Conservation (phyloP, 2,329 filamentous ascomycete genomes). For the Penicillium verrucosum region DNA sequence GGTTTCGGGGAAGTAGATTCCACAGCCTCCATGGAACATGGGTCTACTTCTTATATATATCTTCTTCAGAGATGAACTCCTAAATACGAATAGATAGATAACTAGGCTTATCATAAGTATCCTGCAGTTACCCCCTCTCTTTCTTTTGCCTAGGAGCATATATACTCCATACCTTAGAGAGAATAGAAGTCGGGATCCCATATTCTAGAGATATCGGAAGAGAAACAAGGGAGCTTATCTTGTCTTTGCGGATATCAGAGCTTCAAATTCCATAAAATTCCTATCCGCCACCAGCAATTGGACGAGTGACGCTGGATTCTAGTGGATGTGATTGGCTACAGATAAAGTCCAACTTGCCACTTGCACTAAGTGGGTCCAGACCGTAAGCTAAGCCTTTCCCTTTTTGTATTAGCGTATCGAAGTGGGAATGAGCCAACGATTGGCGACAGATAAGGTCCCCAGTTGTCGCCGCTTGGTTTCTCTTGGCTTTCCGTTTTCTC, state of each 20-base stretch:
- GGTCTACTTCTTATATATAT: background rate
- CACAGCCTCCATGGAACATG: background rate
- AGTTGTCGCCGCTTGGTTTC: too few species aligned
- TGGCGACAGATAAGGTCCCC: constrained; percentile 8
- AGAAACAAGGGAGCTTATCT: background rate
- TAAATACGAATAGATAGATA: background rate
- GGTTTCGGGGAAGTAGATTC: background rate
- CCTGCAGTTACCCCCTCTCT: background rate
- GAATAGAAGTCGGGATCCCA: background rate
- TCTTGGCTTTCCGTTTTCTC: background rate
- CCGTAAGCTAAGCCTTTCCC: constrained; percentile 3
- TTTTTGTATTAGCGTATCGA: background rate
- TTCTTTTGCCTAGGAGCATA: too few species aligned
- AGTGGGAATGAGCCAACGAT: constrained; percentile 3
- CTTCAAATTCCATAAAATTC: background rate
- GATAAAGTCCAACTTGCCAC: constrained; percentile 12
- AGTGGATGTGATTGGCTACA: constrained; percentile 4
- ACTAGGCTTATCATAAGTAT: background rate
- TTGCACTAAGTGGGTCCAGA: background rate
- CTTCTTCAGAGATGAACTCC: background rate
- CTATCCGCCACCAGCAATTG: constrained; percentile 18
- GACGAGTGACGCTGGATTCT: constrained; percentile 2
- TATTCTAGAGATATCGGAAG: background rate
- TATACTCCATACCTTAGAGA: too few species aligned
- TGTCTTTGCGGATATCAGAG: background rate